phyloP scores from a whole-genome alignment of 768 basidiomycete genomes.

The Trametes gibbosa region DNA sequence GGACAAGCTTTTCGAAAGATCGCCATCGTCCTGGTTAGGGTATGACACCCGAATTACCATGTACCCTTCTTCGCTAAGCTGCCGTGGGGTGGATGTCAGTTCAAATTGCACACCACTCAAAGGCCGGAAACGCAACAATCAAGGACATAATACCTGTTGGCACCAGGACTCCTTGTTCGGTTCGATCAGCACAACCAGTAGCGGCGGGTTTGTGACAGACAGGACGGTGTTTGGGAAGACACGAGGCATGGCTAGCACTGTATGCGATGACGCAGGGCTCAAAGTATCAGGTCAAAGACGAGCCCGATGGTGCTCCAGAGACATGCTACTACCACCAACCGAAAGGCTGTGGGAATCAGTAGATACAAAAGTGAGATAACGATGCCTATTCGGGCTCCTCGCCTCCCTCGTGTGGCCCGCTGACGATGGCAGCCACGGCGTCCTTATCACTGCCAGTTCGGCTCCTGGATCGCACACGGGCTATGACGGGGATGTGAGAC shows the following conservation, averaged over 20 bases:
- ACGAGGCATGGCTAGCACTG: constrained; percentile 14
- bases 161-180: constrained; percentile 36
- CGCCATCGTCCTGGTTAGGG: constrained; percentile 16
- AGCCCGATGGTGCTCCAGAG: neutral
- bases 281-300: neutral
- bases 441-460: too few relatives aligned
- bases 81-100: neutral
- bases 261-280: neutral
- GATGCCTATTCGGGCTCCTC: neutral
- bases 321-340: neutral
- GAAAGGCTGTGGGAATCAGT: neutral
- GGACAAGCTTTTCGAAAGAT: constrained; percentile 22
- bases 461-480: neutral
- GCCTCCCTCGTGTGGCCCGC: too few relatives aligned
- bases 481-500: too few relatives aligned
- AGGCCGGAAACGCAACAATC: neutral
- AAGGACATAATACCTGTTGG: constrained; percentile 30
- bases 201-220: constrained; percentile 31
- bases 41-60: constrained; percentile 33
- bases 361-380: neutral
- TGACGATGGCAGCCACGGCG: too few relatives aligned
- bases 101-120: neutral
- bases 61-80: constrained; percentile 42
- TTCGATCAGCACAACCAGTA: constrained; percentile 31
- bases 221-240: constrained; percentile 28